phyloP scores from a whole-genome alignment of 768 basidiomycete species.

The Mycena albidolilacea region DNA sequence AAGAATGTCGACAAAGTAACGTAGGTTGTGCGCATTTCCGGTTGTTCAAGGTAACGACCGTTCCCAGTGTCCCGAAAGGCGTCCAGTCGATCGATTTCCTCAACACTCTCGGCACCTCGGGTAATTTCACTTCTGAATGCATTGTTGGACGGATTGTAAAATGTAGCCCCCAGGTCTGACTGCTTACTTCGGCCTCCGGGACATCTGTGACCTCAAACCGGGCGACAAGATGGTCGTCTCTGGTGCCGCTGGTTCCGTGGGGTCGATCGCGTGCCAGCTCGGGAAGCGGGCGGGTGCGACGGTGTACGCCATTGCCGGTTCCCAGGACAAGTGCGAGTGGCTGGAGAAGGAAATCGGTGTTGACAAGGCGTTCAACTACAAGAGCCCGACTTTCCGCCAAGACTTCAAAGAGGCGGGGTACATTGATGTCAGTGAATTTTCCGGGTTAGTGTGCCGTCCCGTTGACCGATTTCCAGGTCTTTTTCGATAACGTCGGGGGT shows the following conservation, averaged over 20 bases:
- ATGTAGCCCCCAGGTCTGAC: conserved; percentile 74
- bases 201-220: conserved; percentile 83
- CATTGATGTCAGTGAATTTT: conserved; percentile 63
- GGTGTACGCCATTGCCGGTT: conserved; percentile 92
- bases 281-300: conserved; percentile 85
- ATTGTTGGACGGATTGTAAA: not conserved
- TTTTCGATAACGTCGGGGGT: conserved; percentile 87
- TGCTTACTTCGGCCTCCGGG: conserved; percentile 91
- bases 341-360: conserved; percentile 89
- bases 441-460: too few relatives aligned
- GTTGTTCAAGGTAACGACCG: not conserved
- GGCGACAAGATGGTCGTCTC: conserved; percentile 91
- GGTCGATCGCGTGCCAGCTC: conserved; percentile 87
- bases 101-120: conserved; percentile 82
- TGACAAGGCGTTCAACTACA: conserved; percentile 91
- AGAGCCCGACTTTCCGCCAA: conserved; percentile 75
- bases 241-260: conserved; percentile 93
- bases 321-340: conserved; percentile 87
- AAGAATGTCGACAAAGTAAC: conserved; percentile 64
- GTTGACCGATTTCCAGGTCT: conserved; percentile 50
- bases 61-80: conserved; percentile 69
- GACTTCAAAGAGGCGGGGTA: conserved; percentile 86
- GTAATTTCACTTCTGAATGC: conserved; percentile 56
- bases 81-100: conserved; percentile 82
- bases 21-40: conserved; percentile 58